Base-by-base conservation (phyloP, 441 rosid species). In the Jatropha multifida region DNA sequence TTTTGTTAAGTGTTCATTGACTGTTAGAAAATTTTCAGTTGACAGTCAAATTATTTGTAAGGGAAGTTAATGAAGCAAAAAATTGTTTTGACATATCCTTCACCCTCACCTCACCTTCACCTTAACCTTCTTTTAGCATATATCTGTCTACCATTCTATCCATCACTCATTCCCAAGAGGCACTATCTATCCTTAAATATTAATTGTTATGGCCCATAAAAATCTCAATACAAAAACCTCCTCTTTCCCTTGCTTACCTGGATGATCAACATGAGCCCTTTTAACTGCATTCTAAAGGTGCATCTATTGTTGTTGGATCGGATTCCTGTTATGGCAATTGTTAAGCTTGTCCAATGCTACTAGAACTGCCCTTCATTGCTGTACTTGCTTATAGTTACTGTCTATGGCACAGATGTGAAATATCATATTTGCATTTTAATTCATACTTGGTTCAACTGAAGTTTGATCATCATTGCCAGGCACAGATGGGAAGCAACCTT, bases 401-500 rank as follows among this genome's bases (percentile, higher is more conserved):
- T 44, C 71, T 48, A 32, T 44, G 48, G 10, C 10, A 44, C 48
- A 11, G 48, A 44, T 44, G 48, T 6, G 48, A 7, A 44, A 44
- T 11, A 44, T 44, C 48, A 44, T 44, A 44, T 44, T 44, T 44
- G 14, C 11, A 13, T 37, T 72, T 68, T 62, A 38, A 23, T 44
- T 74, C 1, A 59, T 38, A n/a, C 51, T 49, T 46, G 44, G 62
- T 83, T 68, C 55, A 44, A 68, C 59, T 68, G 59, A 76, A 32
- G 46, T 69, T 27, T 67, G 62, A 81, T 80, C 37, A 42, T 75
- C 62, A 56, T 68, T 44, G 59, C 69, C 81, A 93, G 98, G 88
- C 79, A 86, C 85, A 12, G 90, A 88, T 67, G 98, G 88, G 65
- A 85, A 88, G 55, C 92, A 90, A 86, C 90, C 93, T 77, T 95